Evolutionary conservation across 441 rosid genomes (phyloP), one percentile per base, ranked within the genome.

Genomic region (Gossypium laxum): DNA sequence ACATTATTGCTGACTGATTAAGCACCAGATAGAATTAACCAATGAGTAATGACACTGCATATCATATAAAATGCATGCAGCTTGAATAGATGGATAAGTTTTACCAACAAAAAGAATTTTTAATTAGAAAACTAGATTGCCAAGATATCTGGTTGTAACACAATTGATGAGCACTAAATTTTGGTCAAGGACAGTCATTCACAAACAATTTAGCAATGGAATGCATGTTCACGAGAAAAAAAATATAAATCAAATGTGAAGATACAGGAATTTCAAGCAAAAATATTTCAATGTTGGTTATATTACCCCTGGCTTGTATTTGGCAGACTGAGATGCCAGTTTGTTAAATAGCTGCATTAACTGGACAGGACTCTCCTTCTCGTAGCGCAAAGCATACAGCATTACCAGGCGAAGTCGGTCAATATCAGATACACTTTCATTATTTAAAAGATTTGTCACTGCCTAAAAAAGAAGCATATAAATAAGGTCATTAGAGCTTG

Each of bases 311-410:
- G 89, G 87, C 81, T 93, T 91, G 89, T 91, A 93, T 81, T 90
- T 90, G 30, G 96, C 90, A 76, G 92, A 89, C 68, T 82, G 85
- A 79, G 93, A 83, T 75, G 97, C 91, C 78, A 93, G 77, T 82
- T 89, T 93, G 85, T 91, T 93, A 77, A 91, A 89, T 55, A 93
- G 89, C 84, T 93, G 98, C 98, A 93, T 93, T 81, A 93, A 77
- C 72, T 93, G 97, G 74, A 93, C 96, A 26, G 97, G 91, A 71
- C 95, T 91, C 78, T 93, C 98, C 82, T 93, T 93, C 89, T 93
- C 98, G 75, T 88, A 93, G 48, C 97, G 96, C 78, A 93, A 75
- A 73, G 98, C 98, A 87, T 90, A 93, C 72, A 93, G 64, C 95
- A 90, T 90, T 41, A 93, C 96, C 75, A 93, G 79, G 70, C 96